phyloP scores from a whole-genome alignment of 2,329 filamentous ascomycete species.

The Cladorrhinum sp. region DNA sequence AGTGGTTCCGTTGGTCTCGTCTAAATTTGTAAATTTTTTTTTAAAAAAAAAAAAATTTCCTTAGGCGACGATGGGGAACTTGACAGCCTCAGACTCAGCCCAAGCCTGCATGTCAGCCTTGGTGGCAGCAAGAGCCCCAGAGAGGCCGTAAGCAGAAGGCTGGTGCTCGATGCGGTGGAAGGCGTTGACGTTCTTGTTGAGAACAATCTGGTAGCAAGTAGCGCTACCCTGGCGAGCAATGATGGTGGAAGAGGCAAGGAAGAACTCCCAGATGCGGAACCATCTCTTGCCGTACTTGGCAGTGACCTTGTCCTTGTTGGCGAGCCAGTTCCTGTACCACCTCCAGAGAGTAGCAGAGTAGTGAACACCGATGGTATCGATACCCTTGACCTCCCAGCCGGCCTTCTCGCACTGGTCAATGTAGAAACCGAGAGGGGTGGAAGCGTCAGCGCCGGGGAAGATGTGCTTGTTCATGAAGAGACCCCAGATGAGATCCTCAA shows the following conservation, averaged over 20 bases:
- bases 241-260: conserved; percentile 83
- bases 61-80: conserved; percentile 32
- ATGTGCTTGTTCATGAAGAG: conserved; percentile 99
- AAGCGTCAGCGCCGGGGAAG: conserved; percentile 95
- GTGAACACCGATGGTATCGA: conserved; percentile 94
- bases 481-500: conserved; percentile 96
- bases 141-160: conserved; percentile 63
- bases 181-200: conserved; percentile 88
- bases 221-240: conserved; percentile 78
- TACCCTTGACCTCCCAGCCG: conserved; percentile 84
- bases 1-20: neutral
- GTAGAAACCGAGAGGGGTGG: conserved; percentile 85
- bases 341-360: conserved; percentile 96
- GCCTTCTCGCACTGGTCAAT: conserved; percentile 80
- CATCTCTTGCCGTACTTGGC: conserved; percentile 94
- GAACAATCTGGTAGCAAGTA: conserved; percentile 81
- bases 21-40: neutral
- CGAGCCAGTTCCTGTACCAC: conserved; percentile 99
- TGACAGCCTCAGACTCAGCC: conserved; percentile 31
- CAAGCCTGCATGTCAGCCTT: conserved; percentile 36
- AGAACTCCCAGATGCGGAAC: conserved; percentile 95
- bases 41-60: conserved; percentile 18
- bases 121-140: conserved; percentile 51
- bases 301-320: conserved; percentile 85
- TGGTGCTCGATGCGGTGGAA: conserved; percentile 79